Evolutionary conservation across 169 alveolate genomes (phyloP).

Genomic region (Eimeria tenella): DNA sequence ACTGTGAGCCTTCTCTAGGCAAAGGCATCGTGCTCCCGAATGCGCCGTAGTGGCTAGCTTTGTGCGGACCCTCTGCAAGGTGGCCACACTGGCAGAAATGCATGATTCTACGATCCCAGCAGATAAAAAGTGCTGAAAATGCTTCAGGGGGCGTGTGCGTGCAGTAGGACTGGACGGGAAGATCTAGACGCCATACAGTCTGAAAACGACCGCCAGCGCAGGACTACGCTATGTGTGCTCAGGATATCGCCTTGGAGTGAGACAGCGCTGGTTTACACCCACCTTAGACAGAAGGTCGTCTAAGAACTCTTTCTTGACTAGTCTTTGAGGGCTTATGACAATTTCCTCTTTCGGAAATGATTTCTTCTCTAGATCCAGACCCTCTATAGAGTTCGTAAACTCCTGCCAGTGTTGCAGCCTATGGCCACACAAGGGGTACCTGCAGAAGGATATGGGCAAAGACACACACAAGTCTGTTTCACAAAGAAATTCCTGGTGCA

Average conservation of each 20-base stretch:
- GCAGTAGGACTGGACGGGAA: background rate
- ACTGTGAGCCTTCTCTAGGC: background rate
- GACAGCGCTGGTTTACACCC: background rate
- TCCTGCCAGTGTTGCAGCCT: slow-evolving; percentile 81
- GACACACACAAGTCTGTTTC: background rate
- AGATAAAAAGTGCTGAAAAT: background rate
- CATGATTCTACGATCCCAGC: background rate
- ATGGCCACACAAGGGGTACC: slow-evolving; percentile 81
- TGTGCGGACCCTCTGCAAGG: background rate
- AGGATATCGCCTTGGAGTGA: background rate
- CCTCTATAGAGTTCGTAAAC: slow-evolving; percentile 85
- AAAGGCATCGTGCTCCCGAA: too few relatives aligned
- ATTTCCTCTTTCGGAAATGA: slow-evolving; percentile 68
- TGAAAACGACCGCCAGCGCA: background rate
- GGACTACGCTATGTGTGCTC: background rate
- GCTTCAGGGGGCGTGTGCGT: background rate
- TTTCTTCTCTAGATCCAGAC: slow-evolving; percentile 88
- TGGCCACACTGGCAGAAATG: background rate
- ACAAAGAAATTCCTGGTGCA: too few relatives aligned
- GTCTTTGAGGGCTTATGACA: slow-evolving; percentile 48
- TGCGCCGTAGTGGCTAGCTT: too few relatives aligned
- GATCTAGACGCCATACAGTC: background rate
- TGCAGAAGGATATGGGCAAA: slow-evolving; percentile 78
- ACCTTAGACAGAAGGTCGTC: slow-evolving; percentile 50
- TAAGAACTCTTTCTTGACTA: slow-evolving; percentile 40